Evolutionary conservation across 2,329 filamentous ascomycete species (phyloP), one percentile per base, ranked within the genome.

Genomic region (Stemphylium vesicarium): DNA sequence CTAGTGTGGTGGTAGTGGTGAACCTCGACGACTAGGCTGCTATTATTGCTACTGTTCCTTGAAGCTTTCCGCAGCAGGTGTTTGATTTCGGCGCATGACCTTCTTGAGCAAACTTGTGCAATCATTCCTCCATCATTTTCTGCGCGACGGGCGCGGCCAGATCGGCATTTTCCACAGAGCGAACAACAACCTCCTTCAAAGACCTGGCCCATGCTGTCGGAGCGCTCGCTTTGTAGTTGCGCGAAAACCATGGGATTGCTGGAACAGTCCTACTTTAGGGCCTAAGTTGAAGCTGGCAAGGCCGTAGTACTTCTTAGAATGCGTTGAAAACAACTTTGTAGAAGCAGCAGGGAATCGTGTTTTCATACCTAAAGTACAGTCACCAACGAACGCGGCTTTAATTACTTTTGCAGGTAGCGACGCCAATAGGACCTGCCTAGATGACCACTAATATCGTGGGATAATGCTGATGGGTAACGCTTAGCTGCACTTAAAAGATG

Each of bases 1-100:
- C 38, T 48, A 48, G 13, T 7, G 39, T 56, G 13, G 53, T 56
- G n/a, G 22, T 56, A 51, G 38, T 56, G 6, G 47, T 56, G 9
- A 37, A 56, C 42, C 22, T 48, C 18, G 4, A 56, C 35, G n/a
- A 56, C 22, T 51, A 40, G 37, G 42, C 38, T 53, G 26, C 50
- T 40, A 46, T 41, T 10, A 35, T 53, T 51, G 16, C 47, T 51
- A 10, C 32, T 56, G 11, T 31, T 38, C 18, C 38, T 29, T 18
- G 10, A 42, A 40, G 43, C 37, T 47, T 3, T 48, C 20, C 32
- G 12, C 10, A 53, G 15, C 11, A 48, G 31, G 47, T 31, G 37
- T 56, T 56, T 35, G 6, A 37, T 51, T 22, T 51, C 26, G 24
- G 42, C 43, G 13, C 43, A 56, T 40, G 37, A 47, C 36, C 22